Evolutionary conservation across 2,329 filamentous ascomycete species (phyloP), one percentile per base, ranked within the genome.

Genomic region (Raffaelea albimanens): DNA sequence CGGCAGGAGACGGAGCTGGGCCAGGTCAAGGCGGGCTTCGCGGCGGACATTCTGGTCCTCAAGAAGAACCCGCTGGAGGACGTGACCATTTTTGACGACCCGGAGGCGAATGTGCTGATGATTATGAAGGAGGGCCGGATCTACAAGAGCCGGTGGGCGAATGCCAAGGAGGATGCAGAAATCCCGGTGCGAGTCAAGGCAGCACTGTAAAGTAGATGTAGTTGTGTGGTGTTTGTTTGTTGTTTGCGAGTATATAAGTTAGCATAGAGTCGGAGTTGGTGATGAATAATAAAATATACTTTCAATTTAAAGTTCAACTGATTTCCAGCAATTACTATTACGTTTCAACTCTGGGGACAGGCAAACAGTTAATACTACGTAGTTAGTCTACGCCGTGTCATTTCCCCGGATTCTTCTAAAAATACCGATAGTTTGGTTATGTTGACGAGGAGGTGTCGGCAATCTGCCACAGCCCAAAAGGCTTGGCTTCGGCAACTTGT

Each of bases 81-180:
- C 56, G 66, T 78, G 16, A 64, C 63, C 2, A 59, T 78, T 9
- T 58, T 78, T 13, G 72, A 72, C 52, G 53, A 62, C 25, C 67
- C 67, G 2, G 68, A 74, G 21, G 60, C 64, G 51, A 59, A 70
- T 51, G 51, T 77, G 8, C 47, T 72, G 21, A 68, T 63, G 3
- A 69, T 76, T 4, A 65, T 78, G 48, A 76, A 77, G 51, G 72
- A 73, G 25, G 73, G 74, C 1, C 62, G 70, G 14, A 63, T 78
- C 16, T 61, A 56, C 29, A 57, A 56, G 43, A 59, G 56, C 36
- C 50, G 55, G 3, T 29, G 25, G 25, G 25, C 7, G 13, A 29
- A 29, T 29, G 25, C 25, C 7, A 29, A 16, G 23, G 33, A 45
- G 33, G 43, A 45, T 5, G 4, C 43, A 3, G 25, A 29, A 29